Conservation (phyloP, 352 stramenopile species). For the Phytophthora litchii region DNA sequence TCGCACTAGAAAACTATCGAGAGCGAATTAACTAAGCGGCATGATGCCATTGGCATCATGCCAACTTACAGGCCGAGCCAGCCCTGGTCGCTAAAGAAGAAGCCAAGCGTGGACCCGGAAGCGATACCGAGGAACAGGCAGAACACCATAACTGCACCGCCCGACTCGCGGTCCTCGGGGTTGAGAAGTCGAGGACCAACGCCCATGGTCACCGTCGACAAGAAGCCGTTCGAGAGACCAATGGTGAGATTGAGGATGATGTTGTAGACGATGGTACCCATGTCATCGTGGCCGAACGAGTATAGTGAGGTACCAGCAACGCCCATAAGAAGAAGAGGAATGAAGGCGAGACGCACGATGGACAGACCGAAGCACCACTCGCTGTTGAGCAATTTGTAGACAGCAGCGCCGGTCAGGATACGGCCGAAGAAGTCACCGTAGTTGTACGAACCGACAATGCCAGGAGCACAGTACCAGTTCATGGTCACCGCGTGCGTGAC, state of each 20-base stretch:
- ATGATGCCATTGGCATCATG: background rate
- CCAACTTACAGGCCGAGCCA: conserved; percentile 49
- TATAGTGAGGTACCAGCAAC: conserved; percentile 61
- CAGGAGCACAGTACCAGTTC: conserved; percentile 58
- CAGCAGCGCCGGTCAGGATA: conserved; percentile 42
- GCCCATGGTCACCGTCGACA: conserved; percentile 72
- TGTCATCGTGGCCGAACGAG: conserved; percentile 41
- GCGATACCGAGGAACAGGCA: conserved; percentile 63
- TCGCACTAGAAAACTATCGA: conserved; percentile 1
- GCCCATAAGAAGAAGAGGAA: conserved; percentile 64
- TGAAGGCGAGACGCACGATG: conserved; percentile 54
- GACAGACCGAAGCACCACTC: conserved; percentile 46
- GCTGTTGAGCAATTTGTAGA: conserved; percentile 63
- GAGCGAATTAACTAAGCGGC: conserved; percentile 10
- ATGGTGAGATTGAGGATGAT: conserved; percentile 57
- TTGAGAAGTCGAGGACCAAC: conserved; percentile 53
- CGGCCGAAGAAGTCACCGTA: conserved; percentile 66
- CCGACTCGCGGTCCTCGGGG: conserved; percentile 60
- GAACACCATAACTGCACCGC: conserved; percentile 60
- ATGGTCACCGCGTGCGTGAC: conserved; percentile 22
- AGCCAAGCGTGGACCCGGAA: conserved; percentile 52
- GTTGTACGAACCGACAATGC: conserved; percentile 65
- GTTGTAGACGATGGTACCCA: conserved; percentile 44
- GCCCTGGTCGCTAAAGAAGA: conserved; percentile 54
- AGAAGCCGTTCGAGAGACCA: conserved; percentile 54